Evolutionary conservation across 2,329 filamentous ascomycete species (phyloP).

Genomic region (Exophiala sp.): DNA sequence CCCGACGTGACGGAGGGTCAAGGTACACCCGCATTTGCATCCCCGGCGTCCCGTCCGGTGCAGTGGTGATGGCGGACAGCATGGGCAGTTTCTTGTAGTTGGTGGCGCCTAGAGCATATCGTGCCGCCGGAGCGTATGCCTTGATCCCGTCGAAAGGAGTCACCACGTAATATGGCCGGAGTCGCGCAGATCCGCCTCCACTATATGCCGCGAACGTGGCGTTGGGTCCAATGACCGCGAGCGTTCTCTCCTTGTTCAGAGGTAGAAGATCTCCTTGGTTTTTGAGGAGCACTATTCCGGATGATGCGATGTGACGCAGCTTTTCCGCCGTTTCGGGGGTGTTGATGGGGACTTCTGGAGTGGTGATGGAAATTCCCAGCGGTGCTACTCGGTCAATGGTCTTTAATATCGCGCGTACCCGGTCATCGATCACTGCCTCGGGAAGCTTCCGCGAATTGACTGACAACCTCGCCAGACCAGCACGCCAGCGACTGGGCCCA

Average conservation of each 20-base stretch:
- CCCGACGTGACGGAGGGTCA: slow-evolving; percentile 47
- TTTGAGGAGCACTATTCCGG: slow-evolving; percentile 67
- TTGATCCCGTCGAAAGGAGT: slow-evolving; percentile 42
- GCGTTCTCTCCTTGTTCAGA: slow-evolving; percentile 41
- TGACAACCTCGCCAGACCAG: no score
- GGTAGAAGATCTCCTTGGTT: slow-evolving; percentile 62
- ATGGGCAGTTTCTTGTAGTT: slow-evolving; percentile 60
- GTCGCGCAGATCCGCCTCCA: slow-evolving; percentile 60
- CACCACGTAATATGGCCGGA: slow-evolving; percentile 42
- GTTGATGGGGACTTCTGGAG: slow-evolving; percentile 50
- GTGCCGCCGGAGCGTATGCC: slow-evolving; percentile 35
- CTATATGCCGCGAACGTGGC: slow-evolving; percentile 46
- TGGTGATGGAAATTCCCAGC: slow-evolving; percentile 51
- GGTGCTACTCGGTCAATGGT: slow-evolving; percentile 54
- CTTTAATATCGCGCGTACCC: slow-evolving; percentile 53
- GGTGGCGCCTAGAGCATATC: slow-evolving; percentile 57
- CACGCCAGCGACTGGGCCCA: slow-evolving; percentile 47
- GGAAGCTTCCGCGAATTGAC: no score
- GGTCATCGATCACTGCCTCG: slow-evolving; percentile 51
- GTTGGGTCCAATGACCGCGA: slow-evolving; percentile 52
- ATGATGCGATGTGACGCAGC: slow-evolving; percentile 60
- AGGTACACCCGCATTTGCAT: slow-evolving; percentile 60
- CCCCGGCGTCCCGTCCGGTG: slow-evolving; percentile 49
- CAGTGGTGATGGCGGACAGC: slow-evolving; percentile 49
- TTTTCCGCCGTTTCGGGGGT: slow-evolving; percentile 58